These are phyloP conservation scores for Lagenaria siceraria DNA, from an alignment of 306 rosid genomes.

Conservation along the genomic window DNA sequence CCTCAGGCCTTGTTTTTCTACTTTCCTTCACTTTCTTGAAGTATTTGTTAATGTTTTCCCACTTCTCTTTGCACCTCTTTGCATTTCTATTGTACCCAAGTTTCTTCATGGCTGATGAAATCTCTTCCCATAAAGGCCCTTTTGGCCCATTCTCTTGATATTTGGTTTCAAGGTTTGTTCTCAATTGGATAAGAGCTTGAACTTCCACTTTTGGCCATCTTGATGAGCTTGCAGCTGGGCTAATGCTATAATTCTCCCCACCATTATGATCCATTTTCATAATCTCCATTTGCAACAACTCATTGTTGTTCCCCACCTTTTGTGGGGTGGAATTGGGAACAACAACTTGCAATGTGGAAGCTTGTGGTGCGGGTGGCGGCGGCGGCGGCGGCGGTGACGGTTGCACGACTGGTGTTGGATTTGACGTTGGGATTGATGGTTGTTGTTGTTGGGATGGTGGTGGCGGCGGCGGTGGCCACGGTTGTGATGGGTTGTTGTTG, in stretches of 20 bases:
- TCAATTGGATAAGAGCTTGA: slow-evolving; percentile 43
- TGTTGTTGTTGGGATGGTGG: background rate
- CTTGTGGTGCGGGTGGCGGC: background rate
- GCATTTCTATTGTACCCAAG: slow-evolving; percentile 60
- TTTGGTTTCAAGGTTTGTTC: slow-evolving; percentile 46
- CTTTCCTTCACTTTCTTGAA: slow-evolving; percentile 82
- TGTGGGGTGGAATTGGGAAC: background rate
- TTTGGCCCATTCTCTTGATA: slow-evolving; percentile 70
- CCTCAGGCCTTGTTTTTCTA: slow-evolving; percentile 47
- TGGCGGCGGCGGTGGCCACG: background rate
- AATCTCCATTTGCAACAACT: background rate
- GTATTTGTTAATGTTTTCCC: slow-evolving; percentile 97
- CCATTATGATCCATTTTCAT: slow-evolving; percentile 11
- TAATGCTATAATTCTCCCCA: background rate
- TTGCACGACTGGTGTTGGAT: background rate
- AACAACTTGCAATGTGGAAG: background rate
- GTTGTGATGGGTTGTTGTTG: background rate
- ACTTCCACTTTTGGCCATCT: slow-evolving; percentile 82
- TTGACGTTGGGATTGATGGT: background rate
- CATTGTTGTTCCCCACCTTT: background rate
- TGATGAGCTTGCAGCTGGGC: slow-evolving; percentile 15
- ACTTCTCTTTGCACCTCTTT: slow-evolving; percentile 91
- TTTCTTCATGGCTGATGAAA: slow-evolving; percentile 60
- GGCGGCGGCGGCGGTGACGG: background rate
- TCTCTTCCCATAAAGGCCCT: slow-evolving; percentile 84